Conservation (phyloP, 495 filamentous ascomycete genomes). For the Lasiosphaeria hispida region DNA sequence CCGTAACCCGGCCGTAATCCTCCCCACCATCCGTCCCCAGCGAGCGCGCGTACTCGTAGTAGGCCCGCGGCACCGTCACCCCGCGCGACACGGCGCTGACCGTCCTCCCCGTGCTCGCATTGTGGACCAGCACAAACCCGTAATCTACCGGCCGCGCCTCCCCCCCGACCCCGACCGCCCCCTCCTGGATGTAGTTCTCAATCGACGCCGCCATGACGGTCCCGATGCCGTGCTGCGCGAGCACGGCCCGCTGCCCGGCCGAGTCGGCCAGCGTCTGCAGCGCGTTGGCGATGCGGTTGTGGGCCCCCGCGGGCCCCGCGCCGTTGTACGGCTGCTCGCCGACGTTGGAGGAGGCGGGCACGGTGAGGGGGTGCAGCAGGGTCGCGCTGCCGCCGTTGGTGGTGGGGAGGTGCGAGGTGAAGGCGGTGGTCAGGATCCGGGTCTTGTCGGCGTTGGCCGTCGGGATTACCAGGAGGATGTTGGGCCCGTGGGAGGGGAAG, state of each 20-base stretch:
- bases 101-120: slow-evolving; percentile 3
- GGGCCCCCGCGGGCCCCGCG: slow-evolving; percentile 13
- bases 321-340: slow-evolving; percentile 27
- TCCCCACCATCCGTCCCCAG: slow-evolving; percentile 14
- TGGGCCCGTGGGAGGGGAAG: neutral
- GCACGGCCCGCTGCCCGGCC: neutral
- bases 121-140: slow-evolving; percentile 20
- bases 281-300: slow-evolving; percentile 18
- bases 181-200: slow-evolving; percentile 19
- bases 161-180: neutral
- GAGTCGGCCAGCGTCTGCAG: neutral
- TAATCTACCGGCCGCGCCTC: slow-evolving; percentile 15
- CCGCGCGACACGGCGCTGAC: slow-evolving; percentile 10
- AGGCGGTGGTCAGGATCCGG: neutral
- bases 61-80: slow-evolving; percentile 16
- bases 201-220: slow-evolving; percentile 16
- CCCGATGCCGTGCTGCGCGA: neutral
- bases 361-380: neutral
- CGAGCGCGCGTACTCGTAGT: slow-evolving; percentile 6
- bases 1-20: slow-evolving; percentile 17
- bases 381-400: too few relatives aligned
- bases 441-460: slow-evolving; percentile 16
- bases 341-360: slow-evolving; percentile 15
- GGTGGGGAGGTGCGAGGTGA: neutral
- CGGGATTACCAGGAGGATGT: slow-evolving; percentile 18